Evolutionary conservation across 2,329 filamentous ascomycete genomes (phyloP).

Genomic region (Cladosporium colombiae): DNA sequence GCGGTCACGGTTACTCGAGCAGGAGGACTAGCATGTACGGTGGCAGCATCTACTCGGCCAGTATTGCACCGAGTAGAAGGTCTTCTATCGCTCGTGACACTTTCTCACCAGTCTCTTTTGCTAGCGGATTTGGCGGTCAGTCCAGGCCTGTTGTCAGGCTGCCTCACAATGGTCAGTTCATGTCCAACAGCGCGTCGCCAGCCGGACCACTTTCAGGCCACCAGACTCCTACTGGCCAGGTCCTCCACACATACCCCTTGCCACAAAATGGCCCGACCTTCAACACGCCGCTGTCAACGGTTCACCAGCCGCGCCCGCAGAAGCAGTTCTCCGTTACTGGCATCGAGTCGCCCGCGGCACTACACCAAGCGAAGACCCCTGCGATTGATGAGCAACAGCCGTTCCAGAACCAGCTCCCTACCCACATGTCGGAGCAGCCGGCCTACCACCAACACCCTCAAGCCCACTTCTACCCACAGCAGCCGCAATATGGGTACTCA

Average conservation of each 20-base stretch:
- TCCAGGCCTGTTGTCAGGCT: slow-evolving; percentile 78
- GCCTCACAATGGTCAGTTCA: slow-evolving; percentile 60
- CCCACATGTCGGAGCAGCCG: slow-evolving; percentile 63
- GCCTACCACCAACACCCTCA: slow-evolving; percentile 51
- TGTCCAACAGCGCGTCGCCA: slow-evolving; percentile 37
- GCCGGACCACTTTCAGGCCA: slow-evolving; percentile 36
- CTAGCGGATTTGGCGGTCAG: slow-evolving; percentile 52
- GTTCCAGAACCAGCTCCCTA: slow-evolving; percentile 92
- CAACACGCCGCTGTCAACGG: slow-evolving; percentile 66
- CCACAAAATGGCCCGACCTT: slow-evolving; percentile 60
- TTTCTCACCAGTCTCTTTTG: slow-evolving; percentile 77
- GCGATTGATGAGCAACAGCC: slow-evolving; percentile 69
- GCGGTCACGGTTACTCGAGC: slow-evolving; percentile 66
- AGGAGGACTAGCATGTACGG: slow-evolving; percentile 79
- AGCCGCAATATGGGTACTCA: slow-evolving; percentile 56
- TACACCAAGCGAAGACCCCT: slow-evolving; percentile 50
- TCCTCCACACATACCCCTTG: slow-evolving; percentile 54
- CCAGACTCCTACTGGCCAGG: slow-evolving; percentile 51
- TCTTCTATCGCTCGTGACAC: slow-evolving; percentile 79
- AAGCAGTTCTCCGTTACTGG: slow-evolving; percentile 91
- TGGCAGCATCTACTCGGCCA: slow-evolving; percentile 82
- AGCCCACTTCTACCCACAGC: slow-evolving; percentile 53
- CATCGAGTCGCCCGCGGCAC: slow-evolving; percentile 77
- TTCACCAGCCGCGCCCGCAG: slow-evolving; percentile 93
- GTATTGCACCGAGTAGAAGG: slow-evolving; percentile 81